Percentiles rank a stretch among this genome's conserved stretches.
These are phyloP conservation scores for barley (Hordeum vulgare) DNA, from an alignment of 176 grass and related monocot genomes.

Conservation along the genomic window DNA sequence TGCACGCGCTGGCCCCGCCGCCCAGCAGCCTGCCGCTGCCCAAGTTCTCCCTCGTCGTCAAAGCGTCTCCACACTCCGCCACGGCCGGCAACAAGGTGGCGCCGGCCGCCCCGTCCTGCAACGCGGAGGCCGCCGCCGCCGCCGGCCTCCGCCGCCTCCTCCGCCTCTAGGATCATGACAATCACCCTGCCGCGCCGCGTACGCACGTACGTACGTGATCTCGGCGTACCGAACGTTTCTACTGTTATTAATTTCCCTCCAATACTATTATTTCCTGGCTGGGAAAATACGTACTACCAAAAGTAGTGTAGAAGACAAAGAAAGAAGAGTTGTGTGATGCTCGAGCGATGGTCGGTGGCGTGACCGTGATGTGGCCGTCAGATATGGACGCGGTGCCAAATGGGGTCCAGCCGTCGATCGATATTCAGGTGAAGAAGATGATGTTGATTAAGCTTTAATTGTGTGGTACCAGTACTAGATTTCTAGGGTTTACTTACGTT, in stretches of 20 bases:
- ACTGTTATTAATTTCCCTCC: slow-evolving; percentile 27
- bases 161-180: slow-evolving; percentile 25
- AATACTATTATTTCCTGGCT: slow-evolving; percentile 44
- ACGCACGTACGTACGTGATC: not conserved
- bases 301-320: not conserved
- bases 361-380: slow-evolving; percentile 38
- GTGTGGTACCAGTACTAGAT: not conserved
- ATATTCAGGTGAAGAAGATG: slow-evolving; percentile 13
- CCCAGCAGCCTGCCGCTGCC: slow-evolving; percentile 69
- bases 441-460: slow-evolving; percentile 21
- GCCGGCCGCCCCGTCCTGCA: slow-evolving; percentile 19
- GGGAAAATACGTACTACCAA: slow-evolving; percentile 16
- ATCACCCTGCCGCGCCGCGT: not conserved
- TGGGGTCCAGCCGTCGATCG: not conserved
- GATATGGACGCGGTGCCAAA: slow-evolving; percentile 28
- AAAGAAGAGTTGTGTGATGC: slow-evolving; percentile 37
- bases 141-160: slow-evolving; percentile 32
- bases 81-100: not conserved
- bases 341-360: slow-evolving; percentile 45
- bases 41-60: slow-evolving; percentile 43
- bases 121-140: slow-evolving; percentile 26
- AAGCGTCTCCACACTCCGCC: not conserved
- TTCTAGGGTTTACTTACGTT: slow-evolving; percentile 39
- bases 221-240: not conserved
- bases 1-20: slow-evolving; percentile 51